Evolutionary conservation across 129 eudicot genomes (phyloP).

Genomic region (Ambrosia trifida): DNA sequence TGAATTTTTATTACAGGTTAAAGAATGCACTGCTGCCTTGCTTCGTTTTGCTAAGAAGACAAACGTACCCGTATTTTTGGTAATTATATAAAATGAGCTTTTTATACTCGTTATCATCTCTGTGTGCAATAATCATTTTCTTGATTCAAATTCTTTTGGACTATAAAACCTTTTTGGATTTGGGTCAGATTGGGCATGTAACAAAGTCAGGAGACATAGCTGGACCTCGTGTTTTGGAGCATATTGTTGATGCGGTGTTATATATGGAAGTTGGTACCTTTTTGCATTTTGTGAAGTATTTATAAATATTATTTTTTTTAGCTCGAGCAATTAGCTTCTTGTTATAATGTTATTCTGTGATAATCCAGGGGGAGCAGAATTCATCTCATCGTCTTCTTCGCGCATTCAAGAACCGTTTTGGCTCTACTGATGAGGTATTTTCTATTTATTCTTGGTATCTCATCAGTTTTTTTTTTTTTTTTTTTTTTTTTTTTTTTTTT

Average conservation of each 20-base stretch:
- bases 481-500: too few relatives aligned
- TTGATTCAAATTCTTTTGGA: neutral
- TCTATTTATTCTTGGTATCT: neutral
- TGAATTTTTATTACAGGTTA: conserved; percentile 58
- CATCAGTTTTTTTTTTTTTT: too few relatives aligned
- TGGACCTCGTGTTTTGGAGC: conserved; percentile 98
- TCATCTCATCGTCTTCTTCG: conserved; percentile 13
- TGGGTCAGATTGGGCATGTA: conserved; percentile 85
- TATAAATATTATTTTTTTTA: neutral
- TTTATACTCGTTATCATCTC: neutral
- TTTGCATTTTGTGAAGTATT: neutral
- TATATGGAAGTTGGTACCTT: conserved; percentile 82
- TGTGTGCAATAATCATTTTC: neutral
- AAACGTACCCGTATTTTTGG: conserved; percentile 79
- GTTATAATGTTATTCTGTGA: conserved; percentile 5
- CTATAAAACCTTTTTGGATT: conserved; percentile 8
- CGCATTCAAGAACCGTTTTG: conserved; percentile 55
- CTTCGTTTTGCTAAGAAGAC: conserved; percentile 89
- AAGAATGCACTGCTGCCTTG: conserved; percentile 91
- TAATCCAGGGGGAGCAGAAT: conserved; percentile 75
- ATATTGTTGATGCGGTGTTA: conserved; percentile 89
- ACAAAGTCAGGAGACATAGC: conserved; percentile 96
- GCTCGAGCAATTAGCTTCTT: neutral
- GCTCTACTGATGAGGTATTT: conserved; percentile 90
- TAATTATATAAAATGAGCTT: conserved; percentile 29